Conservation (phyloP, 1,284 basidiomycete genomes). For the Tranzscheliella williamsii region DNA sequence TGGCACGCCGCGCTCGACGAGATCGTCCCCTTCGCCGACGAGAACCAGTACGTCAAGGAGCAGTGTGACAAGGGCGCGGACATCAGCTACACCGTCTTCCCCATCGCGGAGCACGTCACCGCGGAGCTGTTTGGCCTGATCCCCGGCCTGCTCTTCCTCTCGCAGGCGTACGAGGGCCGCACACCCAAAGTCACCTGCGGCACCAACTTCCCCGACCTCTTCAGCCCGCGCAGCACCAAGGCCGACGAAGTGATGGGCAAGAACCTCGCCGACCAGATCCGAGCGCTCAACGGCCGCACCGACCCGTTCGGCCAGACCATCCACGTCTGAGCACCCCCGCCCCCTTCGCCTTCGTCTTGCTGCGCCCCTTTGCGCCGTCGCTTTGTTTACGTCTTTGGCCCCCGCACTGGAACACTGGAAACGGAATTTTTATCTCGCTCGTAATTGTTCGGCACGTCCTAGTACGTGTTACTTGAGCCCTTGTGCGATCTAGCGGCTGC, state of each 20-base stretch:
- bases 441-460: too few relatives aligned
- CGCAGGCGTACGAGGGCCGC: constrained; percentile 26
- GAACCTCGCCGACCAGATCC: not conserved
- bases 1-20: constrained; percentile 52
- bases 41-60: constrained; percentile 35
- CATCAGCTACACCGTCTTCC: constrained; percentile 36
- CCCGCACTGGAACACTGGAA: too few relatives aligned
- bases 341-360: too few relatives aligned
- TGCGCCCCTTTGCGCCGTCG: too few relatives aligned
- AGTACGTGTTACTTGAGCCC: too few relatives aligned
- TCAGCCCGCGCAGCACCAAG: not conserved
- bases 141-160: constrained; percentile 24
- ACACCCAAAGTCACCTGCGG: constrained; percentile 30
- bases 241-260: not conserved
- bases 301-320: not conserved
- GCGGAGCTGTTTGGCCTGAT: constrained; percentile 28
- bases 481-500: too few relatives aligned
- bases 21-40: constrained; percentile 45
- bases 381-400: too few relatives aligned
- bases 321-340: not conserved
- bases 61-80: constrained; percentile 53
- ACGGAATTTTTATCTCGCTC: too few relatives aligned
- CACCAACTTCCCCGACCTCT: not conserved
- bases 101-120: constrained; percentile 34
- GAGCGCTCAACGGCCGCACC: not conserved